phyloP scores from a whole-genome alignment of 768 basidiomycete genomes.

The Tylopilus rubrobrunneus region DNA sequence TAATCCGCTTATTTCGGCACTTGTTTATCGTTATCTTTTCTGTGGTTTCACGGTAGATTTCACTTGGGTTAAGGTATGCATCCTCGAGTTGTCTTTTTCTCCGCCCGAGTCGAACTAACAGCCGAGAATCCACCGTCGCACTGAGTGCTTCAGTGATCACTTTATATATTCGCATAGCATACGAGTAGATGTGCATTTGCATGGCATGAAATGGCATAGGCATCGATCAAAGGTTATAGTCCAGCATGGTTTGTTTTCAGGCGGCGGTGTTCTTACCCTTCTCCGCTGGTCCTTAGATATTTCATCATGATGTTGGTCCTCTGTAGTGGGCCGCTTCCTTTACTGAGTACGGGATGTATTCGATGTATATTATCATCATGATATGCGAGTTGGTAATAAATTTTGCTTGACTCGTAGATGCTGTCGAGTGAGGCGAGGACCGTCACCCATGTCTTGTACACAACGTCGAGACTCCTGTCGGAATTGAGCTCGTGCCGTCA shows the following conservation, averaged over 20 bases:
- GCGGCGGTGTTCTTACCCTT: neutral
- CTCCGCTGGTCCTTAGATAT: neutral
- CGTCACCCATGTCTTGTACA: too few species aligned
- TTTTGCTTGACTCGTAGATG: neutral
- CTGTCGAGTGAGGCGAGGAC: neutral
- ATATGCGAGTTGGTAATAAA: neutral
- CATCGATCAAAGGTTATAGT: neutral
- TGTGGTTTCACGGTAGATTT: neutral
- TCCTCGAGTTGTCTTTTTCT: neutral
- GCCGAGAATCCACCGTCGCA: neutral
- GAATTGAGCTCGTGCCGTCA: too few species aligned
- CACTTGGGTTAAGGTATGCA: constrained; percentile 3
- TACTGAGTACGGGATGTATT: neutral
- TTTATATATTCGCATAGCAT: constrained; percentile 4
- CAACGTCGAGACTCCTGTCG: too few species aligned
- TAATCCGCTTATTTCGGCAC: neutral
- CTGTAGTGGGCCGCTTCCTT: neutral
- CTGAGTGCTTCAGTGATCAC: neutral
- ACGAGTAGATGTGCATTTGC: neutral
- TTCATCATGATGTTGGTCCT: neutral
- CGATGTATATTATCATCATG: too few species aligned
- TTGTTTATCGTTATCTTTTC: neutral
- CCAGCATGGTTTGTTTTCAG: constrained; percentile 2
- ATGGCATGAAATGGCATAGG: constrained; percentile 6
- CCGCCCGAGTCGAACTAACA: neutral